These are phyloP conservation scores for Wickerhamiella slavikovae DNA, from an alignment of 805 yeast genomes.

Conservation along the genomic window DNA sequence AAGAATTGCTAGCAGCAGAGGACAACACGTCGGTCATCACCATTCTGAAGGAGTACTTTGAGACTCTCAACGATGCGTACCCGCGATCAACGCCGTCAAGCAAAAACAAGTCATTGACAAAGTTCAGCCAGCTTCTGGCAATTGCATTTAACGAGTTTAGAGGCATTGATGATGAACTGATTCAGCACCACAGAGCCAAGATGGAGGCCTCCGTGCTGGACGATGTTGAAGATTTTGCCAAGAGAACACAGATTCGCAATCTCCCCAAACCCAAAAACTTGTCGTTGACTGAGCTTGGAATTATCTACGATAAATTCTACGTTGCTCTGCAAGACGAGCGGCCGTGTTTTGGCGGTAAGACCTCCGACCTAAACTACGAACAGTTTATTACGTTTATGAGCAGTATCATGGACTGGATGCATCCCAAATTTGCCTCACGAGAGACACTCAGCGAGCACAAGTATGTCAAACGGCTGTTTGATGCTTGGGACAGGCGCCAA, in stretches of 20 bases:
- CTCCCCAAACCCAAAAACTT: slow-evolving; percentile 54
- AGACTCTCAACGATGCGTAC: slow-evolving; percentile 56
- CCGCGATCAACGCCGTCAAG: slow-evolving; percentile 48
- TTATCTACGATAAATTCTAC: slow-evolving; percentile 71
- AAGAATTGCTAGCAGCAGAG: slow-evolving; percentile 49
- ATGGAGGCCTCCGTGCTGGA: slow-evolving; percentile 59
- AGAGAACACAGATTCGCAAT: slow-evolving; percentile 76
- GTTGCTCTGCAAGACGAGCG: slow-evolving; percentile 46
- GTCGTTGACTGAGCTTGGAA: slow-evolving; percentile 34
- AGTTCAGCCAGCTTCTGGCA: slow-evolving; percentile 75
- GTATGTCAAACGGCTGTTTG: slow-evolving; percentile 44
- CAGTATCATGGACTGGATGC: slow-evolving; percentile 59
- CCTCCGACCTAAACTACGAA: slow-evolving; percentile 52
- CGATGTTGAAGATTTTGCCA: slow-evolving; percentile 78
- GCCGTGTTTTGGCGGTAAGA: slow-evolving; percentile 24
- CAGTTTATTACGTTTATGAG: slow-evolving; percentile 57
- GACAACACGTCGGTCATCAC: slow-evolving; percentile 90
- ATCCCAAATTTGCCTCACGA: slow-evolving; percentile 13
- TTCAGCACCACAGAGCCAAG: slow-evolving; percentile 45
- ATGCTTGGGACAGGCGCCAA: slow-evolving; percentile 43
- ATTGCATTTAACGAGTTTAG: slow-evolving; percentile 85
- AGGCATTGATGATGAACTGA: slow-evolving; percentile 52
- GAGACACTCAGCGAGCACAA: slow-evolving; percentile 16
- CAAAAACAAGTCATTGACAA: slow-evolving; percentile 46
- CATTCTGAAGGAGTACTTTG: slow-evolving; percentile 64